These are phyloP conservation scores for Urtica urens DNA, from an alignment of 306 rosid species.

Conservation along the genomic window DNA sequence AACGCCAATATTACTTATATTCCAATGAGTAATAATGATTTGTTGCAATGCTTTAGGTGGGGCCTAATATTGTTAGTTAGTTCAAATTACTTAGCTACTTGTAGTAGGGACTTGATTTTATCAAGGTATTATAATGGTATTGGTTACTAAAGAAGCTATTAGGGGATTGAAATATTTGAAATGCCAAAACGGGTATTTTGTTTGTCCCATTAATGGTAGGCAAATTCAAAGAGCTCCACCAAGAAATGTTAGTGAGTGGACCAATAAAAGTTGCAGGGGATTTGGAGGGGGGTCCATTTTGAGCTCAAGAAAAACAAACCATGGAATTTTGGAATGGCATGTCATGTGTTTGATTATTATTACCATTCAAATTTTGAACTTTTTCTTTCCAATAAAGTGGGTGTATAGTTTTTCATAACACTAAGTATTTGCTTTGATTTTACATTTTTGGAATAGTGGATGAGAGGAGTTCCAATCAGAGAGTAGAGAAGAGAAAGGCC, in stretches of 20 bases:
- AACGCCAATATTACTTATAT: conserved; percentile 18
- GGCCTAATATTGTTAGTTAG: too few relatives aligned
- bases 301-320: not conserved
- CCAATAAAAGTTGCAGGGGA: not conserved
- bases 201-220: conserved; percentile 17
- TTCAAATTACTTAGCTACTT: not conserved
- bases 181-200: not conserved
- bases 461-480: too few relatives aligned
- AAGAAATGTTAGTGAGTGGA: not conserved
- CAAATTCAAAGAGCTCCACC: conserved; percentile 16
- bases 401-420: too few relatives aligned
- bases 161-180: not conserved
- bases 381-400: not conserved
- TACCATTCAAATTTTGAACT: conserved; percentile 1
- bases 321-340: not conserved
- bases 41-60: conserved; percentile 5
- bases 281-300: conserved; percentile 4
- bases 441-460: too few relatives aligned
- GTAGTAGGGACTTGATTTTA: conserved; percentile 3
- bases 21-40: conserved; percentile 7
- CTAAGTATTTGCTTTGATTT: too few relatives aligned
- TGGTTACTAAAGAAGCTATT: conserved; percentile 14
- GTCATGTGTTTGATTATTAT: not conserved
- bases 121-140: not conserved
- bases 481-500: too few relatives aligned